phyloP scores from a whole-genome alignment of 805 yeast species.

The Lipomyces mesembrius region DNA sequence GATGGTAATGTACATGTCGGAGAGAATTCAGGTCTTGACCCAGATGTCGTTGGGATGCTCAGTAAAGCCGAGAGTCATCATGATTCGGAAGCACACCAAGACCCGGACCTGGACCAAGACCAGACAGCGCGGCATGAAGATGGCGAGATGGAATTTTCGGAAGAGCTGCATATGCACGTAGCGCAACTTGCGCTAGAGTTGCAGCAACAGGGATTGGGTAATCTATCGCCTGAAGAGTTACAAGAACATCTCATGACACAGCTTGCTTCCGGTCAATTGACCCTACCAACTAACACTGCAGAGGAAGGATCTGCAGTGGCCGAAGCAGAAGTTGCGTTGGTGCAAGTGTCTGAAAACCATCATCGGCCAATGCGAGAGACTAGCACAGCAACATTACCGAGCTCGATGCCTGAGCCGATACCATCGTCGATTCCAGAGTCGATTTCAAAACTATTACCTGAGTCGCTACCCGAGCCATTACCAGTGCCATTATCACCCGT shows the following conservation, averaged over 20 bases:
- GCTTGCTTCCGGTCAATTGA: slow-evolving; percentile 16
- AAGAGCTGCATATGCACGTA: slow-evolving; percentile 19
- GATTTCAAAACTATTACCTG: not conserved
- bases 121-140: slow-evolving; percentile 8
- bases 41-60: not conserved
- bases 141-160: slow-evolving; percentile 9
- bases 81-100: slow-evolving; percentile 12
- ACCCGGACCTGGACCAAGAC: slow-evolving; percentile 7
- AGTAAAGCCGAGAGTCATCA: not conserved
- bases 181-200: slow-evolving; percentile 18
- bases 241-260: slow-evolving; percentile 24
- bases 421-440: not conserved
- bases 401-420: slow-evolving; percentile 3
- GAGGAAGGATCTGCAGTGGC: slow-evolving; percentile 5
- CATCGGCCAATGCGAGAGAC: not conserved
- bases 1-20: not conserved
- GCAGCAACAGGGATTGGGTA: slow-evolving; percentile 16
- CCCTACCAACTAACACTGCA: not conserved
- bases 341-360: not conserved
- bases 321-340: not conserved
- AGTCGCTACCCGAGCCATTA: not conserved
- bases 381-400: not conserved
- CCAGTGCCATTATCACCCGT: not conserved
- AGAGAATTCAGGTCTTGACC: not conserved
- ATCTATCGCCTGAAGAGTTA: slow-evolving; percentile 19